Conservation (phyloP, 164 flowering plant species). For the Magnolia kwangsiensis region DNA sequence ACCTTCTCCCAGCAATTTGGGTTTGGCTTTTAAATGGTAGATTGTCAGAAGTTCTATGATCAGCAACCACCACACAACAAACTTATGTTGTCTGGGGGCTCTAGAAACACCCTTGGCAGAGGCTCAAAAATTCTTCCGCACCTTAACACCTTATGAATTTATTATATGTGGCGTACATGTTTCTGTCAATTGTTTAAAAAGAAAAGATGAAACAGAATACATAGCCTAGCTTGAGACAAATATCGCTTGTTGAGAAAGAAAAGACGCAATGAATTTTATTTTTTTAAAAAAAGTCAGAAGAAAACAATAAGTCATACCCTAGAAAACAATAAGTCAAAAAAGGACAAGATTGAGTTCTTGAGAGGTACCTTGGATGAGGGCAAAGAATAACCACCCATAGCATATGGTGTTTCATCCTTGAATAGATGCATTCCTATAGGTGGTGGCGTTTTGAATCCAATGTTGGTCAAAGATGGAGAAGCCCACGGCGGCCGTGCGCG, state of each 20-base stretch:
- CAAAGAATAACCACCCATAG: slow-evolving; percentile 25
- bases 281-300: background rate
- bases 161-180: background rate
- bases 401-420: slow-evolving; percentile 41
- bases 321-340: too few species aligned
- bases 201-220: too few species aligned
- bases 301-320: too few species aligned
- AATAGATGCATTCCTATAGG: slow-evolving; percentile 30
- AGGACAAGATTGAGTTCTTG: background rate
- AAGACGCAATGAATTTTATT: background rate
- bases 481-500: slow-evolving; percentile 71
- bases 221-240: background rate
- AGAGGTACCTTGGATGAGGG: slow-evolving; percentile 39
- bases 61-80: too few species aligned
- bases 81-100: too few species aligned
- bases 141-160: too few species aligned
- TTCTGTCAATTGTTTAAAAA: background rate
- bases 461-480: slow-evolving; percentile 44
- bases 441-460: slow-evolving; percentile 35
- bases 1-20: too few species aligned
- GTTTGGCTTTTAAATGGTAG: too few species aligned
- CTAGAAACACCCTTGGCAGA: too few species aligned
- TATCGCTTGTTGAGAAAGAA: background rate
- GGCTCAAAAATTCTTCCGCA: too few species aligned
- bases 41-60: too few species aligned